Base-by-base conservation (phyloP, 2,329 filamentous ascomycete genomes). In the Passalora sequoiae region DNA sequence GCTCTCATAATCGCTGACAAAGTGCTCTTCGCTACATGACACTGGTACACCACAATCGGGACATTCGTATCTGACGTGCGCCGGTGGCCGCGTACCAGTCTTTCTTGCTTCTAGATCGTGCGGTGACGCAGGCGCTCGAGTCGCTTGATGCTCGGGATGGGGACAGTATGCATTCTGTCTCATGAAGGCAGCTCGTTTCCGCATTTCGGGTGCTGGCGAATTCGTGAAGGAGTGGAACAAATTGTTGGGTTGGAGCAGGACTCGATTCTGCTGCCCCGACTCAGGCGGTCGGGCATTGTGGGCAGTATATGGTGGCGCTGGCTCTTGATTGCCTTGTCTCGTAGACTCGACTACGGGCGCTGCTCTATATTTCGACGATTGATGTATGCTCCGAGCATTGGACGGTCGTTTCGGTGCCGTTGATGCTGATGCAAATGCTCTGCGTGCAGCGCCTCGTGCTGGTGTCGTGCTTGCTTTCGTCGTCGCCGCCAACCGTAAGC, bases 41-140 rank as follows among this genome's bases (percentile, higher is more conserved):
- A 95, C 82, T 0, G 94, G 89, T 30, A 97, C 78, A 10, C 92
- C 92, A 58, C 92, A 98, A 65, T 98, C 91, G 1, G 92, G 89
- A 59, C 92, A 98, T 66, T 97, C 92, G 61, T 94, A 96, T 55
- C 85, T 75, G 40, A 96, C 88, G 66, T 95, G 88, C 12, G 83
- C 81, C 0, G 91, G 84, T 7, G 87, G 76, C 49, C 80, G 67
- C 28, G 67, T 59, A 17, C 77, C 80, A 8, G 71, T 76, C 60
- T 83, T 80, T 49, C 73, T 70, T 24, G 74, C 74, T 62, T 86
- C 81, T 8, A 77, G 72, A 54, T 84, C 81, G 46, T 80, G 70
- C 1, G 80, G 75, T 24, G 81, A 81, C 40, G 75, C 76, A 1
- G 86, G 77, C 4, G 82, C 64, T 51, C 85, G 79, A 2, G 86